Evolutionary conservation across 495 filamentous ascomycete genomes (phyloP).

Genomic region (Aspergillus cristatus): DNA sequence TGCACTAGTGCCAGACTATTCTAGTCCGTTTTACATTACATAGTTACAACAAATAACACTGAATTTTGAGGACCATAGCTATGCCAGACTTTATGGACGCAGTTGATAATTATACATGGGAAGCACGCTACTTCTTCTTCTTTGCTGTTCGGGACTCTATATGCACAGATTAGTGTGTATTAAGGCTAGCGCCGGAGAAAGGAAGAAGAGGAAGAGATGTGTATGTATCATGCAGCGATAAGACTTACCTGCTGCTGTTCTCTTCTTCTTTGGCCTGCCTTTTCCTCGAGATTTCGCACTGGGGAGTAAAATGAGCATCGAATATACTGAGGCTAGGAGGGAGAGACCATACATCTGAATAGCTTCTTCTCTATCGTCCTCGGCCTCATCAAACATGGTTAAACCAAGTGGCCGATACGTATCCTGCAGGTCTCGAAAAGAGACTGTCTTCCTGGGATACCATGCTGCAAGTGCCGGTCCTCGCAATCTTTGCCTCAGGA

Average conservation of each 20-base stretch:
- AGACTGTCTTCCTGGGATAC: conserved; percentile 69
- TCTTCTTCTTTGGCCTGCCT: conserved; percentile 86
- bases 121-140: conserved; percentile 31
- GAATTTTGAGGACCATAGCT: no score
- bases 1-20: no score
- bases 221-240: neutral
- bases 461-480: conserved; percentile 73
- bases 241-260: conserved; percentile 51
- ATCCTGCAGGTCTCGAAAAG: conserved; percentile 55
- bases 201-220: neutral
- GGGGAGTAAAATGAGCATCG: conserved; percentile 4
- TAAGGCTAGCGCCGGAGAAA: neutral
- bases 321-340: neutral
- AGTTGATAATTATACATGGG: no score
- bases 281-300: conserved; percentile 75
- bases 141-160: conserved; percentile 33
- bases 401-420: conserved; percentile 43
- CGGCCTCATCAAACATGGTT: conserved; percentile 59
- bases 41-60: no score
- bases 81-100: no score
- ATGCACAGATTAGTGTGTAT: neutral
- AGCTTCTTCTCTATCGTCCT: conserved; percentile 70
- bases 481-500: conserved; percentile 73
- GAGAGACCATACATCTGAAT: conserved; percentile 49
- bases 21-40: no score